Evolutionary conservation across 2,329 filamentous ascomycete species (phyloP).

Genomic region (Thelonectria olida): DNA sequence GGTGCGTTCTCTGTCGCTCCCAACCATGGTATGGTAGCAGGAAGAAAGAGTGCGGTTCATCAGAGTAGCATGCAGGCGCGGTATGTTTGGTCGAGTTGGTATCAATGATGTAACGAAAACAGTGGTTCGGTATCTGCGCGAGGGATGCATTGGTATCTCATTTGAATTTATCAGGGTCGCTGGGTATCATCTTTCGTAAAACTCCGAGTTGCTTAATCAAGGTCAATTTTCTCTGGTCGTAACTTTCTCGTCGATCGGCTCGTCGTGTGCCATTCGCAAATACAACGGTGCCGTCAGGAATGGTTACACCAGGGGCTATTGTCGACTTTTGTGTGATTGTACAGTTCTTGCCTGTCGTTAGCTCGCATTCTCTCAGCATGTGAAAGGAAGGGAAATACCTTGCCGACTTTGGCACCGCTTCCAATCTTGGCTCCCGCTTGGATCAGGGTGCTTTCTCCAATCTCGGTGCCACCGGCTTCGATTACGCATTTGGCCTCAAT

Average conservation of each 20-base stretch:
- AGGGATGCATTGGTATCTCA: slow-evolving; percentile 30
- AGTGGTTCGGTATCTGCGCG: background rate
- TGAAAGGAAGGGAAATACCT: slow-evolving; percentile 54
- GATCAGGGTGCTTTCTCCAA: slow-evolving; percentile 68
- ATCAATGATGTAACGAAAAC: background rate
- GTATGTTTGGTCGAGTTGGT: background rate
- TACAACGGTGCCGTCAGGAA: slow-evolving; percentile 75
- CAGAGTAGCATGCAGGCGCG: background rate
- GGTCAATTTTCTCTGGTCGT: slow-evolving; percentile 70
- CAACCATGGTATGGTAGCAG: background rate
- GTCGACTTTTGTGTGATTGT: slow-evolving; percentile 73
- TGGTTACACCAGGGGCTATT: slow-evolving; percentile 63
- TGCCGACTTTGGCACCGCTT: slow-evolving; percentile 68
- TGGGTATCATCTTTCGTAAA: slow-evolving; percentile 72
- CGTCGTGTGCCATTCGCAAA: slow-evolving; percentile 71
- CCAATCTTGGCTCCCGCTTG: slow-evolving; percentile 70
- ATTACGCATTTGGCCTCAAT: slow-evolving; percentile 68
- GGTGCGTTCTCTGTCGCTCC: background rate
- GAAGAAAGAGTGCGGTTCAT: background rate
- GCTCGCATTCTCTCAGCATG: background rate
- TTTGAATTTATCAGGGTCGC: slow-evolving; percentile 63
- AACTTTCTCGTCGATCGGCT: slow-evolving; percentile 67
- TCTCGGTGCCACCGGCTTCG: slow-evolving; percentile 69
- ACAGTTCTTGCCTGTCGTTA: slow-evolving; percentile 62
- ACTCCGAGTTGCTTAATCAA: slow-evolving; percentile 75